Evolutionary conservation across 148 eudicot genomes (phyloP).

Genomic region (Silene uniflora): DNA sequence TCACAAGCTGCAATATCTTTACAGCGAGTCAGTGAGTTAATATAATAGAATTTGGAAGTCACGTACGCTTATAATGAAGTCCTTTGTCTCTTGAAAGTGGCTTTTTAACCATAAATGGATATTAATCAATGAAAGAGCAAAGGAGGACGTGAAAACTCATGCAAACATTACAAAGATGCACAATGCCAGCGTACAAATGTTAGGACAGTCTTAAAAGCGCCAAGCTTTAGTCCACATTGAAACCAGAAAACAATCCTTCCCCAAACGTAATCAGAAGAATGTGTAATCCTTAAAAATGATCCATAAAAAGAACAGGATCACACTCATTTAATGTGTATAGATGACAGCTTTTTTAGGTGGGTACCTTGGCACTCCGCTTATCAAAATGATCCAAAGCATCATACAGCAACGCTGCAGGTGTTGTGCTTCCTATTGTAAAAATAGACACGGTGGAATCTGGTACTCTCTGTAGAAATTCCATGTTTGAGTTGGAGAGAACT

Average conservation of each 20-base stretch:
- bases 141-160: not conserved
- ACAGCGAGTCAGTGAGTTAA: not conserved
- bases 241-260: not conserved
- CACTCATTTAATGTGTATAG: not conserved
- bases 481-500: conserved; percentile 75
- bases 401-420: conserved; percentile 91
- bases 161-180: not conserved
- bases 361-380: conserved; percentile 93
- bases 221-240: not conserved
- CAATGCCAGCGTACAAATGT: not conserved
- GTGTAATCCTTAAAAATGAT: not conserved
- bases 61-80: not conserved
- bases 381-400: conserved; percentile 99
- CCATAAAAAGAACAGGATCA: conserved; percentile 9
- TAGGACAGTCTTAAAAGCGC: not conserved
- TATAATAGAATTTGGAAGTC: not conserved
- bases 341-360: not conserved
- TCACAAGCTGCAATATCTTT: not conserved
- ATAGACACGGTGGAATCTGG: conserved; percentile 95
- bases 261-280: not conserved
- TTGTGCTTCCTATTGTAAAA: conserved; percentile 90
- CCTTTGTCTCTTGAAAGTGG: not conserved
- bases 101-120: not conserved
- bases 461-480: conserved; percentile 95
- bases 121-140: not conserved